Conservation (phyloP, 1,284 basidiomycete genomes). For the Rhodotorula sp. region DNA sequence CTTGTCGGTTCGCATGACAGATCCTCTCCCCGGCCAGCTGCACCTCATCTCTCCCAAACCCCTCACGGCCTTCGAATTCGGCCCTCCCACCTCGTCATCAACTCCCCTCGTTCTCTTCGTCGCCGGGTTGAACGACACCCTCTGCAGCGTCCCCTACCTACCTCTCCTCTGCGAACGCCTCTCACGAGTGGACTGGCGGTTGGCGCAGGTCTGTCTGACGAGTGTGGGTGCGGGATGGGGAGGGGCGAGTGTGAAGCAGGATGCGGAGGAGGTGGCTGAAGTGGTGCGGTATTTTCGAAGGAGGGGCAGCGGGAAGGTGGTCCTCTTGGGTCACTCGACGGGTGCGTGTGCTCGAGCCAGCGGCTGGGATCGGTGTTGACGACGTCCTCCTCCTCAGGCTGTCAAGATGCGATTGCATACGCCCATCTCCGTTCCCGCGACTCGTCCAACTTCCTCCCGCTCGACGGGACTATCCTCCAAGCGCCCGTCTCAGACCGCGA, state of each 20-base stretch:
- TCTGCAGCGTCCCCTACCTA: background rate
- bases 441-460: background rate
- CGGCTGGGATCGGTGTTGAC: background rate
- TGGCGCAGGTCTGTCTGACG: constrained; percentile 2
- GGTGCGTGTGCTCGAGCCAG: background rate
- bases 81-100: background rate
- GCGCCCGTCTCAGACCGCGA: constrained; percentile 17
- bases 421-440: background rate
- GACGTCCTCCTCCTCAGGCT: background rate
- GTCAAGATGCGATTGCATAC: constrained; percentile 21
- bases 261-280: background rate
- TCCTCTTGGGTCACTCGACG: constrained; percentile 5
- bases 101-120: constrained; percentile 3
- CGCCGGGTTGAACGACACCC: constrained; percentile 2
- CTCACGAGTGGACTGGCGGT: background rate
- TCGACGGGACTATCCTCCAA: constrained; percentile 6
- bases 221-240: background rate
- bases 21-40: background rate
- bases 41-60: background rate
- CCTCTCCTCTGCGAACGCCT: background rate
- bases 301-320: background rate
- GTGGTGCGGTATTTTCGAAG: background rate
- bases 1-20: background rate
- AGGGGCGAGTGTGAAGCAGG: background rate
- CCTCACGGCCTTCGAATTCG: constrained; percentile 2